Evolutionary conservation across 129 eudicot species (phyloP).

Genomic region (Gnaphalium uliginosum): DNA sequence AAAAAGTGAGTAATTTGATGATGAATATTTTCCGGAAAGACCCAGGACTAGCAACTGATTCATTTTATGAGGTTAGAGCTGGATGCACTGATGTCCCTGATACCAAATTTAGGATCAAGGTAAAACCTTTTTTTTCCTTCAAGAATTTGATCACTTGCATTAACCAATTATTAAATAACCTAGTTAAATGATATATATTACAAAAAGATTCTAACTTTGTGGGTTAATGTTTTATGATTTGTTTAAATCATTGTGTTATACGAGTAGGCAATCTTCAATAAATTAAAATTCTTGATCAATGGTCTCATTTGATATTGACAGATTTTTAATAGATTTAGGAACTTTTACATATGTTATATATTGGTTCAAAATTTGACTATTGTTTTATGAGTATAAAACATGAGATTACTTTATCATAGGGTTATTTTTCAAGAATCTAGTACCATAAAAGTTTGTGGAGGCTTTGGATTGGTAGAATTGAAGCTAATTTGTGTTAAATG

Average conservation of each 20-base stretch:
- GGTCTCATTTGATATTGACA: neutral
- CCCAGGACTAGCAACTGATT: conserved; percentile 76
- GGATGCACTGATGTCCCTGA: conserved; percentile 83
- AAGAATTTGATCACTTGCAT: conserved; percentile 11
- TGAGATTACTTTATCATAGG: conserved; percentile 1
- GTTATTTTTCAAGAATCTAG: conserved; percentile 6
- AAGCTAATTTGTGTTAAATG: neutral
- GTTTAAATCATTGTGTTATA: neutral
- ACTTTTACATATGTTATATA: neutral
- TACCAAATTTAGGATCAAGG: conserved; percentile 92
- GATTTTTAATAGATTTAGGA: neutral
- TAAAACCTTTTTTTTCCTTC: conserved; percentile 9
- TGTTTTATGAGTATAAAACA: neutral
- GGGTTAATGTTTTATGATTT: conserved; percentile 7
- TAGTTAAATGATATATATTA: neutral
- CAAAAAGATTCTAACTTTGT: conserved; percentile 2
- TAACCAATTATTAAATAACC: neutral
- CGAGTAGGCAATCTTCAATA: neutral
- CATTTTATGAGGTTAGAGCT: conserved; percentile 75
- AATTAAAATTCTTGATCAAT: neutral
- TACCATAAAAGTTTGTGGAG: too few species aligned
- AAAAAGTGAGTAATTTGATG: neutral
- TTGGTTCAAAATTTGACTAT: neutral
- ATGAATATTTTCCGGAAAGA: conserved; percentile 58
- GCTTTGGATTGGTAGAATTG: neutral